Base-by-base conservation (phyloP, 169 alveolate species). In the Cryptosporidium andersoni region DNA sequence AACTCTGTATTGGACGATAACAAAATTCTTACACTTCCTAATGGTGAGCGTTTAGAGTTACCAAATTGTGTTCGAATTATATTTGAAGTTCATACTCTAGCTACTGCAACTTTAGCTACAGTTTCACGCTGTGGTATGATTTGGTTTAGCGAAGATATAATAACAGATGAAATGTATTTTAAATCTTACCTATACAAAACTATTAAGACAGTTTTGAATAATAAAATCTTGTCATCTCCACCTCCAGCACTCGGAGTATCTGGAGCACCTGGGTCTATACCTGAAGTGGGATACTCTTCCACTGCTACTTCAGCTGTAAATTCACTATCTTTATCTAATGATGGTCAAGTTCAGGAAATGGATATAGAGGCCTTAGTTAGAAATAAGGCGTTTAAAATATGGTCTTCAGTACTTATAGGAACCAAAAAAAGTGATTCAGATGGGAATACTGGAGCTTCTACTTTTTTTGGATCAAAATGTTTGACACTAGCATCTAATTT, bases 101-200 rank as follows among this genome's bases (percentile, higher is more conserved):
- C 97, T 85, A 94, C 96, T 82, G 99, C 99, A 7, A 97, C 99
- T 0, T 92, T 96, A 56, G 99, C 99, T 8, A 98, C 99, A 1
- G 99, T 97, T 47, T 95, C 99, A 51, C 91, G 99, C 49, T 97
- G 99, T 67, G 99, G 99, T 66, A 97, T 98, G 98, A 98, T 98
- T 11, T 96, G 98, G 98, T 97, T 98, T 90, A 92, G 95, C 49
- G 95, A 94, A 52, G 99, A 96, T 42, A 95, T 95, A 37, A 94
- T 96, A 7, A 89, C 97, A 14, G 90, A 90, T 80, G 93, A 94
- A 47, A 94, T 94, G 97, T 80, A 81, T 91, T 93, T 82, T 94
- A 82, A 82, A 81, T 90, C 66, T 95, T 94, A 74, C 92, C 90
- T 65, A 64, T 92, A 60, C 82, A 66, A 66, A 16, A 66, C 16